Base-by-base conservation (phyloP, 129 eudicot species). In the Helianthus tuberosus region DNA sequence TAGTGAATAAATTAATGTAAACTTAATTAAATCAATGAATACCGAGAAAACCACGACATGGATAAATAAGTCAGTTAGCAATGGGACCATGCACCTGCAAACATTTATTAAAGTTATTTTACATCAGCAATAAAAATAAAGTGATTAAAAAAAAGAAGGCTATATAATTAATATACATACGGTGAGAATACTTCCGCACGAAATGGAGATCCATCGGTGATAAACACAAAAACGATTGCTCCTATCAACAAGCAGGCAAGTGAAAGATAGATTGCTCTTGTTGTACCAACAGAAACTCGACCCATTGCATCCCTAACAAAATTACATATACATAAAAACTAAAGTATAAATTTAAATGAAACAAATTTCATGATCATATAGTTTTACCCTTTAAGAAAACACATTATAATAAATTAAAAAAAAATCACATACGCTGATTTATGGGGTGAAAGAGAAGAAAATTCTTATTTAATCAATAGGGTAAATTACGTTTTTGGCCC, bases 51-150 rank as follows among this genome's bases (percentile, higher is more conserved):
- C 84, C 58, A 81, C 71, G 63, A 78, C 79, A 63, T 86, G 83
- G 57, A 82, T 43, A 7, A 2, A 43, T 5, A 50, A 11, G n/a
- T 86, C 96, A 20, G 84, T 69, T 35, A 87, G 81, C 35, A 90
- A 83, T 41, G 93, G 87, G 25, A 64, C n/a, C 71, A 85, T 29
- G 88, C 96, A 89, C 88, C 96, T 89, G 89, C 76, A 67, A 62
- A 64, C 8, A 9, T 9, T 8, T 43, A 43, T 9, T 0, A 9
- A 43, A 6, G 47, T 8, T 43, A 43, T 6, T 32, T 8, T 43
- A 43, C 10, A 1, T 43, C 10, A 43, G 46, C 23, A 20, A 20
- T 27, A 27, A 43, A 43, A 43, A 43, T 8, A 0, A 43, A 9
- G 36, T 32, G 36, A 32, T 32, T 3, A 43, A 11, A 11, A 10